These are phyloP conservation scores for Phytopythium chamaehyphon DNA, from an alignment of 352 stramenopile genomes.

Conservation along the genomic window DNA sequence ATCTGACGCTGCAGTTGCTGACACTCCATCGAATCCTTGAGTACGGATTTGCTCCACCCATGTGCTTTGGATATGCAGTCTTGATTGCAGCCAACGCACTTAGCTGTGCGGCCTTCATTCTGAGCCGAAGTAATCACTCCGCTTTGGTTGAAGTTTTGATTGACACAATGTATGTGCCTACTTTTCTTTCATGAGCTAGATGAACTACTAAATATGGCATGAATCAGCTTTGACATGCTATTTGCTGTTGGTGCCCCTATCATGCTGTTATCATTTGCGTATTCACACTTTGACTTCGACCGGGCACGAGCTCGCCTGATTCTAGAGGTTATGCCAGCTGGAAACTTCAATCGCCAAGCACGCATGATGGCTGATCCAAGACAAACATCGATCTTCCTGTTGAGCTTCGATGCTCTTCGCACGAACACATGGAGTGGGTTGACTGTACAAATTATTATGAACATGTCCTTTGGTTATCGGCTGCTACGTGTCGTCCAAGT, in stretches of 20 bases:
- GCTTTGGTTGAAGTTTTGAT: conserved; percentile 6
- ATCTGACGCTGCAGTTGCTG: conserved; percentile 4
- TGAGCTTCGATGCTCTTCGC: conserved; percentile 19
- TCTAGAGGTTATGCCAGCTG: conserved; percentile 5
- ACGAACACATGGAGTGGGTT: conserved; percentile 3
- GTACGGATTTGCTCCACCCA: neutral
- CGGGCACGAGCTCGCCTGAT: conserved; percentile 5
- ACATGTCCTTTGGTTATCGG: conserved; percentile 18
- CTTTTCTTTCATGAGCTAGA: neutral
- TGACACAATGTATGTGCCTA: conserved; percentile 2
- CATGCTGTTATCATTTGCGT: conserved; percentile 2
- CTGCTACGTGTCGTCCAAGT: conserved; percentile 14
- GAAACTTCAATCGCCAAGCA: conserved; percentile 11
- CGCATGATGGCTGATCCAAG: conserved; percentile 11
- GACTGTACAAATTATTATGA: conserved; percentile 4
- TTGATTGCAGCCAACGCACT: conserved; percentile 1
- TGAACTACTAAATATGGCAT: no score
- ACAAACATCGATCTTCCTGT: conserved; percentile 12
- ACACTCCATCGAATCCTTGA: conserved; percentile 3
- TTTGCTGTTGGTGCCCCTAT: conserved; percentile 8
- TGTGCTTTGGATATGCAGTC: neutral
- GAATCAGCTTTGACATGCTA: conserved; percentile 7
- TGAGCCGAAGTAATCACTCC: conserved; percentile 1
- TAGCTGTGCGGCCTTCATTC: conserved; percentile 5
- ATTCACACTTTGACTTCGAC: conserved; percentile 7